These are phyloP conservation scores for Boechera divaricarpa DNA, from an alignment of 345 rosid genomes.

Conservation along the genomic window DNA sequence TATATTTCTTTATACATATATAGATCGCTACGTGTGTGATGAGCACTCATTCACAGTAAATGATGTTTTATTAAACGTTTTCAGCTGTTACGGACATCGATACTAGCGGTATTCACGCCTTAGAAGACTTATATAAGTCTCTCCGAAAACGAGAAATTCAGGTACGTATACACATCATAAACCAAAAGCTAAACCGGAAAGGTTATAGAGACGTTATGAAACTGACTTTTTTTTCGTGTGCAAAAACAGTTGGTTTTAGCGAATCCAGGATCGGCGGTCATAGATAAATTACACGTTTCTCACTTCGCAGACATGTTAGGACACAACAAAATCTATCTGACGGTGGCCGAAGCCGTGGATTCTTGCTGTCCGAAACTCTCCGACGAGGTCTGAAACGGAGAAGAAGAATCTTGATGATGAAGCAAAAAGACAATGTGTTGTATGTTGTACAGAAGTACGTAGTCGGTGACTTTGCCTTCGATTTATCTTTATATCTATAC, in stretches of 20 bases:
- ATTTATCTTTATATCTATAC: constrained; percentile 6
- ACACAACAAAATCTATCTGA: constrained; percentile 64
- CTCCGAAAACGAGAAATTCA: constrained; percentile 65
- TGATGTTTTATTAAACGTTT: constrained; percentile 14
- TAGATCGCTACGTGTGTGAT: background rate
- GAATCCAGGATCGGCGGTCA: constrained; percentile 72
- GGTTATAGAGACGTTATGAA: background rate
- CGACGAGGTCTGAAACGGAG: constrained; percentile 35
- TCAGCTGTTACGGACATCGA: constrained; percentile 88
- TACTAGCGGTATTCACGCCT: constrained; percentile 83
- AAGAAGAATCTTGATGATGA: constrained; percentile 26
- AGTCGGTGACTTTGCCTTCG: constrained; percentile 7
- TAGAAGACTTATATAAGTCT: constrained; percentile 67
- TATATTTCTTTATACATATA: background rate
- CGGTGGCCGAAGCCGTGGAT: constrained; percentile 73
- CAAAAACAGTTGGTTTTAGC: constrained; percentile 66
- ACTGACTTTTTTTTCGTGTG: background rate
- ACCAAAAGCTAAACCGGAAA: constrained; percentile 8
- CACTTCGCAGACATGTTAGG: constrained; percentile 58
- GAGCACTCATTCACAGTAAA: background rate
- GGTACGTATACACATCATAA: constrained; percentile 42
- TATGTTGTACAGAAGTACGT: constrained; percentile 9
- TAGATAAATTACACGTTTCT: constrained; percentile 73
- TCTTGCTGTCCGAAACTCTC: constrained; percentile 56
- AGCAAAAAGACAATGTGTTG: constrained; percentile 1